Evolutionary conservation across 1,139 yeast species (phyloP).

Genomic region (Diutina pseudorugosa): DNA sequence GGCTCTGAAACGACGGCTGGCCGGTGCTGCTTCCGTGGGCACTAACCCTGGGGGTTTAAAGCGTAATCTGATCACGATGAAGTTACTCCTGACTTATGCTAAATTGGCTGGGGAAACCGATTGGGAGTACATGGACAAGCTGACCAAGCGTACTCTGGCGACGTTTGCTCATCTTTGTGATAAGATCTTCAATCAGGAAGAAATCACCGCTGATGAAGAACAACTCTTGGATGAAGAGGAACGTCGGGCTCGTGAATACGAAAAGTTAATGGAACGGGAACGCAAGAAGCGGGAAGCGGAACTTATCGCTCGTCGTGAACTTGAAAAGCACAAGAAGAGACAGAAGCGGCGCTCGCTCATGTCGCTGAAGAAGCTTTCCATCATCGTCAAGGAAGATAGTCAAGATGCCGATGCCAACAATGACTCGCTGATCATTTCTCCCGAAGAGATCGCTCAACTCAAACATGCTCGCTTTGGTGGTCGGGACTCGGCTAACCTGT

Average conservation of each 20-base stretch:
- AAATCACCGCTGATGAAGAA: slow-evolving; percentile 46
- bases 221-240: slow-evolving; percentile 38
- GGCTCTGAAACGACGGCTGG: slow-evolving; percentile 3
- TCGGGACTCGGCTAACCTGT: neutral
- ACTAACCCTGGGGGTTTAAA: slow-evolving; percentile 27
- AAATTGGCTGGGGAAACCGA: slow-evolving; percentile 55
- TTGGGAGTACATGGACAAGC: slow-evolving; percentile 62
- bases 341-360: slow-evolving; percentile 33
- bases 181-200: slow-evolving; percentile 52
- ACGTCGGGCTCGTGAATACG: slow-evolving; percentile 34
- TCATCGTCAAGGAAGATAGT: slow-evolving; percentile 15
- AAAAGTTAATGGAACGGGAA: slow-evolving; percentile 37
- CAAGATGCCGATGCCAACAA: slow-evolving; percentile 14
- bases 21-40: neutral
- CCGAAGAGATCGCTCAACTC: neutral
- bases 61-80: slow-evolving; percentile 61
- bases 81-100: slow-evolving; percentile 58
- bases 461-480: neutral
- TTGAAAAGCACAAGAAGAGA: slow-evolving; percentile 32
- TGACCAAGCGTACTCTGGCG: slow-evolving; percentile 64
- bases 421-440: slow-evolving; percentile 9
- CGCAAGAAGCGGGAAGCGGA: slow-evolving; percentile 40
- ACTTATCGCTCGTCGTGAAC: slow-evolving; percentile 30
- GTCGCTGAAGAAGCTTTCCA: slow-evolving; percentile 29
- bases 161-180: slow-evolving; percentile 71